phyloP scores from a whole-genome alignment of 192 early-diverging fungal genomes.

The Oehlia diaphana region DNA sequence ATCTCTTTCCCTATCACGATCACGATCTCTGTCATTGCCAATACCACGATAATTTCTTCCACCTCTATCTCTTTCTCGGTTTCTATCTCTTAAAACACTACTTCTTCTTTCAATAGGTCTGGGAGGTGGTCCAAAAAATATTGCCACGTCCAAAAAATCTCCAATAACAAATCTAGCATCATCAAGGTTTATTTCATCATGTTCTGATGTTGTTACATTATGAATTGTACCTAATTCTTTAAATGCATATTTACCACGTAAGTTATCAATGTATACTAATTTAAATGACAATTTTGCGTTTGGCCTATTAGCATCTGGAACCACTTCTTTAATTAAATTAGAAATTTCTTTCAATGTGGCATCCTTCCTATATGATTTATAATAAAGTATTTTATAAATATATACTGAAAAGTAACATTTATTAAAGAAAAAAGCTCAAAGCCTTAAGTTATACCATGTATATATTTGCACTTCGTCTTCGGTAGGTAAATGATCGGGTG shows the following conservation, averaged over 20 bases:
- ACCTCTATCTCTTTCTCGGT: constrained; percentile 16
- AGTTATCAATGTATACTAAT: constrained; percentile 46
- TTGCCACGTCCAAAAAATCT: constrained; percentile 58
- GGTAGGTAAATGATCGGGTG: constrained; percentile 38
- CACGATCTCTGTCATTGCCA: constrained; percentile 12
- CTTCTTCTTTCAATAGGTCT: constrained; percentile 9
- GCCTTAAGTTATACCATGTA: constrained; percentile 50
- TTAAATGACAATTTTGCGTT: constrained; percentile 51
- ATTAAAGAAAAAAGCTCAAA: not conserved
- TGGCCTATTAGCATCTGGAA: constrained; percentile 40
- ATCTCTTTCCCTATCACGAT: constrained; percentile 15
- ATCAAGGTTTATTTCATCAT: constrained; percentile 52
- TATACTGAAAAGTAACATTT: not conserved
- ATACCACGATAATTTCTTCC: not conserved
- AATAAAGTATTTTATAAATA: not conserved
- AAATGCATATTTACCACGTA: constrained; percentile 37
- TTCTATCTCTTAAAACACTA: constrained; percentile 17
- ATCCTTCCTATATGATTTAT: constrained; percentile 50
- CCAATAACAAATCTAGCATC: constrained; percentile 57
- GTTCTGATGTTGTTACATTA: constrained; percentile 34
- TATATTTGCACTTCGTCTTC: constrained; percentile 53
- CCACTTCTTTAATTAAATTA: constrained; percentile 47
- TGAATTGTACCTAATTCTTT: constrained; percentile 46
- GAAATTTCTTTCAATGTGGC: constrained; percentile 62
- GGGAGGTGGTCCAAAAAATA: constrained; percentile 33